Conservation (phyloP, 148 eudicot species). For the Rhododendron henanense region DNA sequence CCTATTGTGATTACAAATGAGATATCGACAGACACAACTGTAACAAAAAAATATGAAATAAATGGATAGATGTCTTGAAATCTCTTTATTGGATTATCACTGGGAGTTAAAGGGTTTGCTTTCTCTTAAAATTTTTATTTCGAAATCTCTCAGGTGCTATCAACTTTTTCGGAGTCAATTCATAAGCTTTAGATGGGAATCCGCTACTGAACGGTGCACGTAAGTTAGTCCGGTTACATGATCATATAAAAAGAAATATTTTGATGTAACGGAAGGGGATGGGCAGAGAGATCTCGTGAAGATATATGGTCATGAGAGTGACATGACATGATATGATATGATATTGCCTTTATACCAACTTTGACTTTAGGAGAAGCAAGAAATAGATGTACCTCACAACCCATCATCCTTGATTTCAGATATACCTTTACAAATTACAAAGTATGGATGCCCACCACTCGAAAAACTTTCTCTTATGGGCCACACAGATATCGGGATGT, state of each 20-base stretch:
- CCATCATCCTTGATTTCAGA: conserved; percentile 1
- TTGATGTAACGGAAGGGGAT: conserved; percentile 9
- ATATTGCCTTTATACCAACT: background rate
- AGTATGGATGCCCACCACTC: background rate
- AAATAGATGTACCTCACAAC: background rate
- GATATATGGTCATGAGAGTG: conserved; percentile 3
- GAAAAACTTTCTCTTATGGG: background rate
- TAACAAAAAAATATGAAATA: background rate
- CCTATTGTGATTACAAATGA: background rate
- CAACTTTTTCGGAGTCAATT: background rate
- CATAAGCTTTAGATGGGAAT: background rate
- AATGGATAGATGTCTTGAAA: too few relatives aligned
- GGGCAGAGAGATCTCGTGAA: conserved; percentile 8
- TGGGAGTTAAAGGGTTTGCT: background rate
- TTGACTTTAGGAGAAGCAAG: background rate
- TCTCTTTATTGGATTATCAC: background rate
- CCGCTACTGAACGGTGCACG: too few relatives aligned
- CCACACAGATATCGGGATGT: background rate
- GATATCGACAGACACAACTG: background rate
- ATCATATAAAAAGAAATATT: background rate
- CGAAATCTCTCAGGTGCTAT: background rate
- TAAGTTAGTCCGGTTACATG: too few relatives aligned
- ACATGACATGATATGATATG: background rate
- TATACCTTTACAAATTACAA: background rate
- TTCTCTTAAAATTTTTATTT: too few relatives aligned